Conservation (phyloP, 2,329 filamentous ascomycete species). For the Aspergillus aculeatus region DNA sequence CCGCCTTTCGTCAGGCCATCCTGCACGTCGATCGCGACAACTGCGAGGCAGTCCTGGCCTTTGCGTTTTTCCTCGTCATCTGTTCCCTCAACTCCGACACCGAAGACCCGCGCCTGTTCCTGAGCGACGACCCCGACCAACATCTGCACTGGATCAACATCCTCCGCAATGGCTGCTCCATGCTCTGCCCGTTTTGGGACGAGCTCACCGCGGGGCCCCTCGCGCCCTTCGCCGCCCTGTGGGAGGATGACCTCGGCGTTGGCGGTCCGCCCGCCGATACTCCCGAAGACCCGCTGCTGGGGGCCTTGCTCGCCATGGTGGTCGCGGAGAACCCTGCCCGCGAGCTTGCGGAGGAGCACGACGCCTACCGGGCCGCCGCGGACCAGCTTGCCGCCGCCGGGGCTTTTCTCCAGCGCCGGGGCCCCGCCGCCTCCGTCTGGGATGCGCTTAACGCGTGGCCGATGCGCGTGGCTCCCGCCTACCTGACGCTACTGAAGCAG, state of each 20-base stretch:
- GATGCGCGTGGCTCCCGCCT: constrained; percentile 3
- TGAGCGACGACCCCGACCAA: background rate
- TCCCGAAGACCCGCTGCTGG: background rate
- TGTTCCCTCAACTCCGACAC: background rate
- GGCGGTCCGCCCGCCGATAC: background rate
- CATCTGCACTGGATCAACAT: constrained; percentile 4
- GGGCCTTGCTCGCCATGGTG: background rate
- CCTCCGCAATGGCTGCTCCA: constrained; percentile 9
- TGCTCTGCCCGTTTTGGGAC: constrained; percentile 5
- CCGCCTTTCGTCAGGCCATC: background rate
- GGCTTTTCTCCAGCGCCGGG: background rate
- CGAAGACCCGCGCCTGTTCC: background rate
- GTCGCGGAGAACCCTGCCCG: background rate
- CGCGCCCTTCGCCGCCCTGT: background rate
- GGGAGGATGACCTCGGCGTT: background rate
- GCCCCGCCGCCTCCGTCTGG: background rate
- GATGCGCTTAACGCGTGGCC: constrained; percentile 8
- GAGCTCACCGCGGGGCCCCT: background rate
- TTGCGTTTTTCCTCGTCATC: background rate
- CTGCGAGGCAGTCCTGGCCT: constrained; percentile 5
- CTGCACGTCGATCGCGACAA: background rate
- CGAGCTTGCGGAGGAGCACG: too few species aligned
- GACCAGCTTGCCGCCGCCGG: background rate
- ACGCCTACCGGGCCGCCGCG: constrained; percentile 1
- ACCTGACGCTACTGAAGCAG: constrained; percentile 4